These are phyloP conservation scores for Flaveria trinervia DNA, from an alignment of 129 eudicot genomes.

Conservation along the genomic window DNA sequence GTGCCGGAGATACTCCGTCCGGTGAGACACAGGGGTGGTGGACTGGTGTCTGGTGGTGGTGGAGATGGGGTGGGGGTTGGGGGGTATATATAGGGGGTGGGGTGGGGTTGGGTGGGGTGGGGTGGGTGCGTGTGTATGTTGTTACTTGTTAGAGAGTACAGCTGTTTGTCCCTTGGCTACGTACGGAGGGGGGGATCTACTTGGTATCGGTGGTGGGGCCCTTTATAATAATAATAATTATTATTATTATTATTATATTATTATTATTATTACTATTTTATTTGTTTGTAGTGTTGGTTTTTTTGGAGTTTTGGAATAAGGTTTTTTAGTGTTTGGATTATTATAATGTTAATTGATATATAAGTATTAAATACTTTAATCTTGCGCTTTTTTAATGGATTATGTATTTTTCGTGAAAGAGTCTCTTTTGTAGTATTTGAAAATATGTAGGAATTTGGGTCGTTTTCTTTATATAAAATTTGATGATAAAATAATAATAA, in stretches of 20 bases:
- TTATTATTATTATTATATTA: not conserved
- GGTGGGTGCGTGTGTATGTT: not conserved
- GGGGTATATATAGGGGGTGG: slow-evolving; percentile 18
- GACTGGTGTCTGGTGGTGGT: slow-evolving; percentile 10
- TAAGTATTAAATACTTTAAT: too few species aligned
- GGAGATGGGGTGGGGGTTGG: not conserved
- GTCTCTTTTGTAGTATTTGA: too few species aligned
- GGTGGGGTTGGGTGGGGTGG: not conserved
- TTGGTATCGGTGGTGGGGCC: slow-evolving; percentile 29
- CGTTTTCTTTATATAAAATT: too few species aligned
- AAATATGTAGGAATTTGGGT: too few species aligned
- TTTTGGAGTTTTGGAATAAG: not conserved
- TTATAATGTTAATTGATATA: not conserved
- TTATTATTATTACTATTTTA: too few species aligned
- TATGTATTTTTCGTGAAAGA: too few species aligned
- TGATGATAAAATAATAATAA: too few species aligned
- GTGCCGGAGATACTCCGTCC: not conserved
- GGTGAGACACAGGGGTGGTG: not conserved
- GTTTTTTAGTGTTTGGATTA: not conserved
- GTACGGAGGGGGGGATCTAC: slow-evolving; percentile 34
- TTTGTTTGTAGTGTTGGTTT: not conserved
- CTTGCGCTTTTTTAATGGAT: too few species aligned
- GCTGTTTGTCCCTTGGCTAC: slow-evolving; percentile 33
- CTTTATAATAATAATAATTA: not conserved
- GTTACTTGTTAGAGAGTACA: slow-evolving; percentile 26